These are phyloP conservation scores for Penicillium verrucosum DNA, from an alignment of 2,329 filamentous ascomycete genomes.

Conservation along the genomic window DNA sequence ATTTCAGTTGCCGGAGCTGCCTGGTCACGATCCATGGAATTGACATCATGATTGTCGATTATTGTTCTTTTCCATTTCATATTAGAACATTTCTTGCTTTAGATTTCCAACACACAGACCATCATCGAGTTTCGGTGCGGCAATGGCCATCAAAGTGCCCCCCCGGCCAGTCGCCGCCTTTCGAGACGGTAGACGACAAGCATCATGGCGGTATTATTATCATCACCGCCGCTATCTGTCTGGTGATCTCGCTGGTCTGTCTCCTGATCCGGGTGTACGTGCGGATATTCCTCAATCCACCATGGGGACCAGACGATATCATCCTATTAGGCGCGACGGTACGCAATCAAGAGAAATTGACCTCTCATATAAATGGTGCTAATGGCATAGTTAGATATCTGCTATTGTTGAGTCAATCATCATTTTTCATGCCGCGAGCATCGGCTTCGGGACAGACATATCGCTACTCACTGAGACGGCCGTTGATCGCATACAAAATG, in stretches of 20 bases:
- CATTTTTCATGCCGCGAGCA: not conserved
- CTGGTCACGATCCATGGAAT: not conserved
- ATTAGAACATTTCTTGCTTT: not conserved
- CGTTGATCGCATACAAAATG: not conserved
- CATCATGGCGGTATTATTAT: conserved; percentile 34
- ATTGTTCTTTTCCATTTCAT: not conserved
- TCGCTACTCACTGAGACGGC: not conserved
- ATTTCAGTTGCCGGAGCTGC: not conserved
- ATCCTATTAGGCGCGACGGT: not conserved
- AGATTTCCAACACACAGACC: not conserved
- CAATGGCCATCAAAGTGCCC: conserved; percentile 13
- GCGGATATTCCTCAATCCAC: not conserved
- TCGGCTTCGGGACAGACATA: not conserved
- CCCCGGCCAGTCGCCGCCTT: conserved; percentile 19
- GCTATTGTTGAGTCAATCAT: not conserved
- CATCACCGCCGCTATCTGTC: conserved; percentile 10
- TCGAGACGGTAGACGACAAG: conserved; percentile 25
- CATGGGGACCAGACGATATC: conserved; percentile 1
- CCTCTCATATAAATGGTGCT: not conserved
- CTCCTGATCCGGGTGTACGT: not conserved
- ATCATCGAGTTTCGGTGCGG: not conserved
- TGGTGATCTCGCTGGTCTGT: not conserved
- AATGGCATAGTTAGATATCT: not conserved
- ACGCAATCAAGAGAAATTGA: not conserved
- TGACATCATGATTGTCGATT: not conserved